Base-by-base conservation (phyloP, 140 eudicot species). In the Ambrosia hybrid region DNA sequence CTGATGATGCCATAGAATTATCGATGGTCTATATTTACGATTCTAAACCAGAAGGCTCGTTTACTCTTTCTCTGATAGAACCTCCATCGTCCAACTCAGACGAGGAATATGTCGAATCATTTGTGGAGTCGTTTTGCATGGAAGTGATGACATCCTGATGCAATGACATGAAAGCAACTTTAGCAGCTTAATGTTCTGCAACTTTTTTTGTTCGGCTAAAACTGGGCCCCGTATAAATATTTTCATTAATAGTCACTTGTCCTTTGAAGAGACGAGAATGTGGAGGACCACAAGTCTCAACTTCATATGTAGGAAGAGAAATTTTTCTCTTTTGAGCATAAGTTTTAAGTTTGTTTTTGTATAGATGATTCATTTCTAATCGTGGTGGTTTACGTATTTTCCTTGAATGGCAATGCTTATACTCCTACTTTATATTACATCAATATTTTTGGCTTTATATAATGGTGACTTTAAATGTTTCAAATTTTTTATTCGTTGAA, bases 181-280 rank as follows among this genome's bases (percentile, higher is more conserved):
- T 88, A 17, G 97, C 96, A 39, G 96, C 96, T 13, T 85, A 87
- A 64, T 90, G 87, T 74, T 94, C 95, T 6, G 96, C 94, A 1
- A 90, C 97, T 78, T 90, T 94, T 36, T 84, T 4, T 3, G 94
- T 84, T n/a, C 77, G 9, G 75, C 76, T 84, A 70, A 78, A 86
- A 2, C 76, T 85, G 0, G 73, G 66, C 14, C 88, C 75, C 65
- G 73, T 83, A 52, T 76, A 88, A 11, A 78, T 67, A 65, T 60
- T 82, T 53, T 87, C 96, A 34, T 70, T 88, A 33, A 94, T 13
- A 0, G 78, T 85, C 8, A 94, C 97, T 33, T 51, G 80, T 2
- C 91, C 83, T 85, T 67, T 94, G 57, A 86, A 94, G 15, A 83
- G 83, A 46, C 87, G 85, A 13, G 78, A 71, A 72, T 93, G 98